Evolutionary conservation across 352 stramenopile genomes (phyloP).

Genomic region (Elongisporangium anandrum): DNA sequence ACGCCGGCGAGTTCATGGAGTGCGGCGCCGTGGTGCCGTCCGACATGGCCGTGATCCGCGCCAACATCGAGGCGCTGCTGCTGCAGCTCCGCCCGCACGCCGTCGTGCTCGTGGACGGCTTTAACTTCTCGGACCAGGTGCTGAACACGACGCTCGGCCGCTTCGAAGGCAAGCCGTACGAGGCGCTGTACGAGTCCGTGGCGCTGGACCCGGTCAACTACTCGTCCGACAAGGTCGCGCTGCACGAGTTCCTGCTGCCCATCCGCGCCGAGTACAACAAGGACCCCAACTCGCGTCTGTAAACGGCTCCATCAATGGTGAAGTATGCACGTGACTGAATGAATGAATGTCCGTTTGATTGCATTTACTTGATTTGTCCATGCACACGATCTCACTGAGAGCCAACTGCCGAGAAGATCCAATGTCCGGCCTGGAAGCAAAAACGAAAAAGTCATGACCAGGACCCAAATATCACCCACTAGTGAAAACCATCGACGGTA

Average conservation of each 20-base stretch:
- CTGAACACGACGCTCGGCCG: constrained; percentile 75
- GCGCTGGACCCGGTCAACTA: constrained; percentile 62
- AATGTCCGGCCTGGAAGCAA: too few species aligned
- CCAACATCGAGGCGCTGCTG: constrained; percentile 47
- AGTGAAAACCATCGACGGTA: too few species aligned
- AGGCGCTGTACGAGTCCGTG: constrained; percentile 54
- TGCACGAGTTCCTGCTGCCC: constrained; percentile 54
- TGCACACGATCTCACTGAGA: too few species aligned
- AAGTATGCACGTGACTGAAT: constrained; percentile 3
- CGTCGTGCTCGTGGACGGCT: constrained; percentile 71
- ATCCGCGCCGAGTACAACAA: constrained; percentile 48
- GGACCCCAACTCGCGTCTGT: constrained; percentile 24
- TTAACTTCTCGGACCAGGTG: constrained; percentile 71
- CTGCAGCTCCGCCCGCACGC: constrained; percentile 51
- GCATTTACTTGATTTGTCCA: too few species aligned
- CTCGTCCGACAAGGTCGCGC: constrained; percentile 52
- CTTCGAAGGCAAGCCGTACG: constrained; percentile 73
- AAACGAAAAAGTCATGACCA: too few species aligned
- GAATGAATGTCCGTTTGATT: too few species aligned
- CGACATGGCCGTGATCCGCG: constrained; percentile 46
- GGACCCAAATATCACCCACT: too few species aligned
- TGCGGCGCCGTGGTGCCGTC: constrained; percentile 35
- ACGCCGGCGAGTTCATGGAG: constrained; percentile 65
- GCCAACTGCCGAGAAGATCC: too few species aligned
- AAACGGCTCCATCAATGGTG: too few species aligned